Conservation (phyloP, 441 rosid species). For the Jatropha podagrica region DNA sequence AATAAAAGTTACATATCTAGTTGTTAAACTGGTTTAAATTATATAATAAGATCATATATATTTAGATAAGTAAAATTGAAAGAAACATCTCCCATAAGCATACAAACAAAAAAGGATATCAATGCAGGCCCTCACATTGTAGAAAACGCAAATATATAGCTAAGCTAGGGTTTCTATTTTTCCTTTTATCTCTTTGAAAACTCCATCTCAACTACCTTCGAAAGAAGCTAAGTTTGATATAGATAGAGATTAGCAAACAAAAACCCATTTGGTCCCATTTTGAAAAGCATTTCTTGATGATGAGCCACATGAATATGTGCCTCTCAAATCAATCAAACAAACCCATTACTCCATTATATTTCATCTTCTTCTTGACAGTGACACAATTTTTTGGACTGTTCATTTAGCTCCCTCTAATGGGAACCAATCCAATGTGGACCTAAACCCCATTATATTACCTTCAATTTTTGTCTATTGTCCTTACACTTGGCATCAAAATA, state of each 20-base stretch:
- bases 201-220: conserved; percentile 17
- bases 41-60: no score
- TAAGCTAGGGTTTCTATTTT: neutral
- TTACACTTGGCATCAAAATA: neutral
- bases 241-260: conserved; percentile 7
- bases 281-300: neutral
- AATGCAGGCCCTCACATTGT: neutral
- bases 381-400: neutral
- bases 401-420: conserved; percentile 6
- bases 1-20: no score
- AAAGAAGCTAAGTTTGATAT: neutral
- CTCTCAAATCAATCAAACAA: neutral
- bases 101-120: conserved; percentile 6
- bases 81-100: neutral
- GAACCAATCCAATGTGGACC: conserved; percentile 6
- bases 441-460: neutral
- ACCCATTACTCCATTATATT: neutral
- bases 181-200: neutral
- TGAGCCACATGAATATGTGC: neutral
- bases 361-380: neutral
- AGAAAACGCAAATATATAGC: neutral
- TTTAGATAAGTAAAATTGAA: neutral
- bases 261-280: conserved; percentile 14
- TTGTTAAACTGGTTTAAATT: no score
- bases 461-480: neutral